phyloP scores from a whole-genome alignment of 106 monocot species.

The Allium fistulosum region DNA sequence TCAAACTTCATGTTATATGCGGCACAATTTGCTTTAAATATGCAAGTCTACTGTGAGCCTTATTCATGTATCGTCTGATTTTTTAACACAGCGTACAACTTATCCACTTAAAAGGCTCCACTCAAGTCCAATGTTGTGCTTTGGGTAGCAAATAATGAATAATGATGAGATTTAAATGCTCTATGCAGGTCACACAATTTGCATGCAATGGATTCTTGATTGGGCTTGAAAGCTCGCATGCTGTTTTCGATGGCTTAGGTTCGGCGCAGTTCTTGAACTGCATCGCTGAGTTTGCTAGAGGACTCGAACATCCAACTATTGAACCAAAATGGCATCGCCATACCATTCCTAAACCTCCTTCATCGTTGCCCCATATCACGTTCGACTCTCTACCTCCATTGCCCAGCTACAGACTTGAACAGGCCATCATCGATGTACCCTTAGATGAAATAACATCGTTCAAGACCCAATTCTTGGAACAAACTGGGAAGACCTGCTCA shows the following conservation, averaged over 20 bases:
- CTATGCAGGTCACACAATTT: constrained; percentile 23
- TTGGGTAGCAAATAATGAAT: not conserved
- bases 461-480: constrained; percentile 9
- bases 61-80: no score
- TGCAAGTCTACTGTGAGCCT: no score
- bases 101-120: not conserved
- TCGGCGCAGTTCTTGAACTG: constrained; percentile 16
- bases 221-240: constrained; percentile 16
- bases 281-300: constrained; percentile 19
- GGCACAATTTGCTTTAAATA: no score
- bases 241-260: constrained; percentile 22
- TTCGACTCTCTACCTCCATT: not conserved
- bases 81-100: no score
- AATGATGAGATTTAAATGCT: not conserved
- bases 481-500: constrained; percentile 8
- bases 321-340: constrained; percentile 11
- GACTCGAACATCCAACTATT: constrained; percentile 7
- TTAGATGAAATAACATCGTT: not conserved
- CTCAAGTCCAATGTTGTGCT: not conserved
- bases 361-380: not conserved
- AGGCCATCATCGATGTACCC: constrained; percentile 8
- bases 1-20: no score
- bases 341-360: constrained; percentile 10
- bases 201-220: constrained; percentile 21
- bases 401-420: constrained; percentile 3